Conservation (phyloP, 495 filamentous ascomycete genomes). For the Hyaloscypha hepaticicola region DNA sequence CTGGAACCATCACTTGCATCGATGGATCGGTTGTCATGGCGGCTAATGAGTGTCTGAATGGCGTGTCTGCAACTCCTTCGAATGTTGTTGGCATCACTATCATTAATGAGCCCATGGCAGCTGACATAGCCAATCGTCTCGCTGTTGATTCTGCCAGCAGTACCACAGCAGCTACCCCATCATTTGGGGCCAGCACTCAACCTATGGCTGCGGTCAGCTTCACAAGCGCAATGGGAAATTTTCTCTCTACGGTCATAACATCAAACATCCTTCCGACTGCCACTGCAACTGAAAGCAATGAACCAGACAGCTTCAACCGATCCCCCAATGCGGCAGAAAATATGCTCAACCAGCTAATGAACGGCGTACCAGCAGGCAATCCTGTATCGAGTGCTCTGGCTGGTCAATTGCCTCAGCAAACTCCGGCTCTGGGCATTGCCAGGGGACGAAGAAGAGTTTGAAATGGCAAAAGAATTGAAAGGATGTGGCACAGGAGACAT, state of each 20-base stretch:
- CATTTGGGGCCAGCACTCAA: too few relatives aligned
- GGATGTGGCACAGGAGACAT: neutral
- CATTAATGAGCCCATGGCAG: neutral
- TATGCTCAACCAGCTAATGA: neutral
- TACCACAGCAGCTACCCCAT: neutral
- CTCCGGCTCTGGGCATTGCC: neutral
- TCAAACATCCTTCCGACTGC: neutral
- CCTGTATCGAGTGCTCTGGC: neutral
- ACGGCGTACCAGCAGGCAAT: neutral
- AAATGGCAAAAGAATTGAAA: neutral
- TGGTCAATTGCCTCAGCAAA: conserved; percentile 7
- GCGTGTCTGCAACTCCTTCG: too few relatives aligned
- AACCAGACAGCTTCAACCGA: neutral
- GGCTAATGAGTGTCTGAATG: neutral
- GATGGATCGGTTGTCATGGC: neutral
- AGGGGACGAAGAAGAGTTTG: neutral
- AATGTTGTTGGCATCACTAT: neutral
- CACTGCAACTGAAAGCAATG: too few relatives aligned
- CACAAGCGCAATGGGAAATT: too few relatives aligned
- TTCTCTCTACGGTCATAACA: too few relatives aligned
- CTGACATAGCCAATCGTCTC: neutral
- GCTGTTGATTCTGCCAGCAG: neutral
- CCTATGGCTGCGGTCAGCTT: too few relatives aligned
- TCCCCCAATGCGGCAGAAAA: neutral
- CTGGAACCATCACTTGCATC: neutral